Evolutionary conservation across 2,329 filamentous ascomycete genomes (phyloP).

Genomic region (Pseudomassariella vexata): DNA sequence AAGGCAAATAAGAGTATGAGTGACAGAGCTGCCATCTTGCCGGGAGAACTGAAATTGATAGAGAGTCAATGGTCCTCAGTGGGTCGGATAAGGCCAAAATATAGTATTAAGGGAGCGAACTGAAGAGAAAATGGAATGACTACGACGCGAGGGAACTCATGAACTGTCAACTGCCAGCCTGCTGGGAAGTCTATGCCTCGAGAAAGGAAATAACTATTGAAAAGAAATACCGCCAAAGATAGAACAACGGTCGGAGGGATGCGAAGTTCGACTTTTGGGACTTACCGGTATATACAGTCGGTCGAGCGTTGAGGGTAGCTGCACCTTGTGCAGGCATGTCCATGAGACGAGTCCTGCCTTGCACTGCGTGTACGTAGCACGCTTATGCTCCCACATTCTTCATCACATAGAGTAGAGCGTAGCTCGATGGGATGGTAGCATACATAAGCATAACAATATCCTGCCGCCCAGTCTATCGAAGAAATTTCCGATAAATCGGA

Average conservation of each 20-base stretch:
- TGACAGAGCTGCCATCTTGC: slow-evolving; percentile 19
- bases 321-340: too few species aligned
- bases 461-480: slow-evolving; percentile 9
- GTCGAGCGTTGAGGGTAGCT: too few species aligned
- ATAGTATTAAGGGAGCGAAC: too few species aligned
- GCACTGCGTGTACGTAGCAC: too few species aligned
- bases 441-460: slow-evolving; percentile 7
- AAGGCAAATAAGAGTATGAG: slow-evolving; percentile 14
- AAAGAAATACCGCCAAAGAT: slow-evolving; percentile 9
- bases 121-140: slow-evolving; percentile 6
- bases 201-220: slow-evolving; percentile 7
- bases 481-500: slow-evolving; percentile 7
- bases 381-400: too few species aligned
- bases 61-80: too few species aligned
- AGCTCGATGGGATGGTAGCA: too few species aligned
- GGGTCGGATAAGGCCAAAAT: background rate
- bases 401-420: too few species aligned
- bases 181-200: slow-evolving; percentile 15
- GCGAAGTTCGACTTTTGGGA: background rate
- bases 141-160: too few species aligned
- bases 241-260: slow-evolving; percentile 8
- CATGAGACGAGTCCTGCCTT: too few species aligned
- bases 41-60: slow-evolving; percentile 10
- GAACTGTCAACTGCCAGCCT: slow-evolving; percentile 19
- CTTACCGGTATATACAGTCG: slow-evolving; percentile 6